Percentiles rank a stretch among this genome's conserved stretches.
phyloP scores from a whole-genome alignment of 1,284 basidiomycete species.

The Puccinia brachypodii region DNA sequence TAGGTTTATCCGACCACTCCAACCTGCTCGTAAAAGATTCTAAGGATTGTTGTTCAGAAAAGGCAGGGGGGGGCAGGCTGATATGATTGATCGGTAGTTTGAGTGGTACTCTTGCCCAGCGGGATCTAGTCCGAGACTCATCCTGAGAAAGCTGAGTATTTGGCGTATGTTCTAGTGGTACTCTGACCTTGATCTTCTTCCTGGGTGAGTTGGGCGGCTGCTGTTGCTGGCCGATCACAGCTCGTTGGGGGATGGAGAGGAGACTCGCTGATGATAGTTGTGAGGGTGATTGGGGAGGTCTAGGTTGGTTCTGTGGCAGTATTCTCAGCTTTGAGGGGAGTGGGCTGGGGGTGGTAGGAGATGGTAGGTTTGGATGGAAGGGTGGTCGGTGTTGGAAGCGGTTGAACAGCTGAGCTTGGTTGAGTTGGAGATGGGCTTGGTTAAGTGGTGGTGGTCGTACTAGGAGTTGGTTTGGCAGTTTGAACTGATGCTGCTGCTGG shows the following conservation, averaged over 20 bases:
- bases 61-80: not conserved
- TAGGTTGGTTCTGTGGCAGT: not conserved
- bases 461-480: too few species aligned
- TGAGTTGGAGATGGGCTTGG: too few species aligned
- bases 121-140: constrained; percentile 34
- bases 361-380: too few species aligned
- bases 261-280: not conserved
- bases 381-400: too few species aligned
- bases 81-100: not conserved
- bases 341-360: constrained; percentile 7
- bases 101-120: constrained; percentile 32
- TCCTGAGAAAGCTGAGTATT: constrained; percentile 13
- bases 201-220: not conserved
- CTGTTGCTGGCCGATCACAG: not conserved
- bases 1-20: not conserved
- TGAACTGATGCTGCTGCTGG: too few species aligned
- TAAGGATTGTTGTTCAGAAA: not conserved
- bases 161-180: constrained; percentile 43
- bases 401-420: too few species aligned
- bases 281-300: not conserved
- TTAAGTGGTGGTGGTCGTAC: too few species aligned
- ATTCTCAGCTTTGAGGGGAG: not conserved
- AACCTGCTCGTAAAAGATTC: not conserved
- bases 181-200: constrained; percentile 43
- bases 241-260: not conserved